Percentiles rank a stretch among this genome's conserved stretches.
Evolutionary conservation across 805 yeast genomes (phyloP).

Genomic region (Yamadazyma paraphyllophila): DNA sequence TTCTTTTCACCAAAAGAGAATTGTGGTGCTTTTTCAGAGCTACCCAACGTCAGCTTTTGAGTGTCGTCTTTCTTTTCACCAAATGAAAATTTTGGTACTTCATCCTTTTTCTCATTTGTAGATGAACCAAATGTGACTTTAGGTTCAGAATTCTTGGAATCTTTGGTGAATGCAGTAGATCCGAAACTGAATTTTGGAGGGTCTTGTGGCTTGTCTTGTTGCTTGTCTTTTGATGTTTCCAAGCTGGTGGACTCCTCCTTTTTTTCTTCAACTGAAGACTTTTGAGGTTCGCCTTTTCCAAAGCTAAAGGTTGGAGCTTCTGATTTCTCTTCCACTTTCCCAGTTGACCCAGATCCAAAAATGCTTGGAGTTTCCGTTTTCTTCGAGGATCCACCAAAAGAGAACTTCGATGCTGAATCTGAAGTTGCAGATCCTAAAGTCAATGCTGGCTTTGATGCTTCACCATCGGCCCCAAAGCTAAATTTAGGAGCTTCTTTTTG

Average conservation of each 20-base stretch:
- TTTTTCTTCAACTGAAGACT: no score
- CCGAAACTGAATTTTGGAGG: conserved; percentile 11
- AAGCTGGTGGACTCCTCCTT: no score
- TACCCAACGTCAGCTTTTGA: neutral
- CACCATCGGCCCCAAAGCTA: conserved; percentile 1
- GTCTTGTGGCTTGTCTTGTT: conserved; percentile 1
- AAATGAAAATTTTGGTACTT: conserved; percentile 11
- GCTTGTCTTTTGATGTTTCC: conserved; percentile 1
- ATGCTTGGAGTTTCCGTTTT: conserved; percentile 1
- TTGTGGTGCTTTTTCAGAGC: no score
- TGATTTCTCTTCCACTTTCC: conserved; percentile 1
- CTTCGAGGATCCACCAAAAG: conserved; percentile 6
- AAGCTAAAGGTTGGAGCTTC: conserved; percentile 8
- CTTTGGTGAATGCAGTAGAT: neutral
- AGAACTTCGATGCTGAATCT: conserved; percentile 1
- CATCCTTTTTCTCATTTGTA: neutral
- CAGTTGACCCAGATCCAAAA: conserved; percentile 2
- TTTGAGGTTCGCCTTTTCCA: neutral
- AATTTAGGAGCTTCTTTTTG: neutral
- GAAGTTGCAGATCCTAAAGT: neutral
- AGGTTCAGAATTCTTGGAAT: conserved; percentile 1
- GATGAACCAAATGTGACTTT: conserved; percentile 10
- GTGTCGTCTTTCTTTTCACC: conserved; percentile 10
- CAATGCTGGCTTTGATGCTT: neutral
- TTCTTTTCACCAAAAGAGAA: neutral